Conservation (phyloP, 305 asterid genomes). For the Fraxinus platypoda region DNA sequence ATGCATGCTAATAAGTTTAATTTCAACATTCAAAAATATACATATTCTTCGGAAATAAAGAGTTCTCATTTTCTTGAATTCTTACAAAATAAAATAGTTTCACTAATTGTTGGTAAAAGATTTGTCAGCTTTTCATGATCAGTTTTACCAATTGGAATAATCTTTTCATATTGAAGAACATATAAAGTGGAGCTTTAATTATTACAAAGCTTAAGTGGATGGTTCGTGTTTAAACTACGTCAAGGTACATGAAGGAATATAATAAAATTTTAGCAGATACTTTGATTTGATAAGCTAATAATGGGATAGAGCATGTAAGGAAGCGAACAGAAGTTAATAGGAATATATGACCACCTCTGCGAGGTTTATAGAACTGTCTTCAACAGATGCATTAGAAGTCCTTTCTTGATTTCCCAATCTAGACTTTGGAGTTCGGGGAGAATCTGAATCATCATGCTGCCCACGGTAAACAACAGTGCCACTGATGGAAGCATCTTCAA, state of each 20-base stretch:
- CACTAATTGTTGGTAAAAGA: slow-evolving; percentile 12
- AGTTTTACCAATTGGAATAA: neutral
- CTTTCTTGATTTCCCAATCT: slow-evolving; percentile 82
- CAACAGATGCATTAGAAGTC: slow-evolving; percentile 72
- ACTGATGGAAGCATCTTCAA: slow-evolving; percentile 73
- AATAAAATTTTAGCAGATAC: neutral
- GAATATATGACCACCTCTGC: slow-evolving; percentile 61
- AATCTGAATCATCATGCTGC: slow-evolving; percentile 71
- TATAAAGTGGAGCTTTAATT: slow-evolving; percentile 10
- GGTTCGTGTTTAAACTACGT: slow-evolving; percentile 7
- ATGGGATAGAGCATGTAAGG: neutral
- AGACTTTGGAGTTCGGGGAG: slow-evolving; percentile 86
- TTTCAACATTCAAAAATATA: neutral
- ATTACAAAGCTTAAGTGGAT: neutral
- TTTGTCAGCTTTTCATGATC: neutral
- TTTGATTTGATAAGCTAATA: slow-evolving; percentile 5
- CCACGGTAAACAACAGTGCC: slow-evolving; percentile 91
- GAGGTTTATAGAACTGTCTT: slow-evolving; percentile 77
- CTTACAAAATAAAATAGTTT: neutral
- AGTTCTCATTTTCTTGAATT: neutral
- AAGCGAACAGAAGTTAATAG: neutral
- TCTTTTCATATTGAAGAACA: neutral
- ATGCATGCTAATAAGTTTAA: neutral
- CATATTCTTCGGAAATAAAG: neutral
- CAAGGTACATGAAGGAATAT: slow-evolving; percentile 7